Base-by-base conservation (phyloP, 768 basidiomycete genomes). In the Crepidotus variabilis region DNA sequence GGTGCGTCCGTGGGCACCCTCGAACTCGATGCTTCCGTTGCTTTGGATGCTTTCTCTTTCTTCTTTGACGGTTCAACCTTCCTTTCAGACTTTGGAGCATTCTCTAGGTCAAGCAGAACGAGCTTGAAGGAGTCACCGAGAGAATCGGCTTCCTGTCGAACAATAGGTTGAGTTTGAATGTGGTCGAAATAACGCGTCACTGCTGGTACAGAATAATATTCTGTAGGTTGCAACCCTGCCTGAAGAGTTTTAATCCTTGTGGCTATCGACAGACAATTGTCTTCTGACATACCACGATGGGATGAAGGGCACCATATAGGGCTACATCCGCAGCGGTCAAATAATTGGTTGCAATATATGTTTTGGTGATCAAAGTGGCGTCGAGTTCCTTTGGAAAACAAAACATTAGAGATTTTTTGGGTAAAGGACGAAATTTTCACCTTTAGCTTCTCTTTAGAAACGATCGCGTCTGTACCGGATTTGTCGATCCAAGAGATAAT, bases 181-280 rank as follows among this genome's bases (percentile, higher is more conserved):
- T 98, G 93, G 72, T 95, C 90, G 68, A 98, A 96, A 78, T 96
- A 98, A 47, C 97, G 90, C 43, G 90, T 90, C 36, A 98, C 70
- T 20, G 91, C 81, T 5, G 96, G 94, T 54, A 85, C 81, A 16
- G 86, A 73, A 68, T 91, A 87, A 75, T 91, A 88, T 67, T 90
- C 83, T n/a, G 79, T 61, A 4, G 89, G 78, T 63, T 84, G 80
- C 16, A 89, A 75, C 65, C 86, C 83, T 8, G 88, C 83, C 88
- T 96, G 58, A 20, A 45, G 32, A 13, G 8, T 21, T 43, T 49
- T n/a, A 46, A n/a, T 21, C 1, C 11, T 16, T 50, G 32, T 21
- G 49, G 23, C 22, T 35, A 6, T 45, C 57, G 16, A 23, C n/a
- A 13, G 24, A 32, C 23, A n/a, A 14, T 36, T 18, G 50, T 36